phyloP scores from a whole-genome alignment of 305 asterid species.

The Fraxinus ornus region DNA sequence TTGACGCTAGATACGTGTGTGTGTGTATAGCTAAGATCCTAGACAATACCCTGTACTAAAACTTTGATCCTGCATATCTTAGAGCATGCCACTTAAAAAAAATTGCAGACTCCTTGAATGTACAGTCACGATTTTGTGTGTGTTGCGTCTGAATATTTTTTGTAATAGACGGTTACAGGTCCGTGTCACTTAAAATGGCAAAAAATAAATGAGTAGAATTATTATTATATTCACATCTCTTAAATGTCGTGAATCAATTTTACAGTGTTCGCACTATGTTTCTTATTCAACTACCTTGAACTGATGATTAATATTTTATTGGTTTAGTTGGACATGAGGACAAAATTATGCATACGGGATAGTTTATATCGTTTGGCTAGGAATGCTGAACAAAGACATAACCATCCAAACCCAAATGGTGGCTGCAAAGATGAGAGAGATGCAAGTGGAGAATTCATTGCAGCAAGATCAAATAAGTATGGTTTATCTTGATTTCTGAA shows the following conservation, averaged over 20 bases:
- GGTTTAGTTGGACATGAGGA: slow-evolving; percentile 73
- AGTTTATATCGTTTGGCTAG: slow-evolving; percentile 86
- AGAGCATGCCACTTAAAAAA: background rate
- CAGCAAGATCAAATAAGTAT: slow-evolving; percentile 42
- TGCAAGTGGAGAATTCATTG: slow-evolving; percentile 15
- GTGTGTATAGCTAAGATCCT: background rate
- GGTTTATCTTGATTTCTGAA: slow-evolving; percentile 14
- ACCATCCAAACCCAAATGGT: slow-evolving; percentile 34
- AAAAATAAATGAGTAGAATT: background rate
- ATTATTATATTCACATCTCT: background rate
- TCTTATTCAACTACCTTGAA: slow-evolving; percentile 10
- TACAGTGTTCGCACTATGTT: background rate
- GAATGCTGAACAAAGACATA: slow-evolving; percentile 88
- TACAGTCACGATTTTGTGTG: background rate
- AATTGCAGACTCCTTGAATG: background rate
- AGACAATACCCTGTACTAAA: slow-evolving; percentile 3
- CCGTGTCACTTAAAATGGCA: background rate
- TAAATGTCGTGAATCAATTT: background rate
- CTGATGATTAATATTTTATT: slow-evolving; percentile 25
- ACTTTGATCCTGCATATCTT: background rate
- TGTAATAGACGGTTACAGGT: background rate
- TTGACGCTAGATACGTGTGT: background rate
- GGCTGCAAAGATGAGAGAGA: slow-evolving; percentile 42
- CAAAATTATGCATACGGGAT: slow-evolving; percentile 88
- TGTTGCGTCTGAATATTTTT: background rate